Conservation (phyloP, 1,284 basidiomycete species). For the Agaricales sp. region DNA sequence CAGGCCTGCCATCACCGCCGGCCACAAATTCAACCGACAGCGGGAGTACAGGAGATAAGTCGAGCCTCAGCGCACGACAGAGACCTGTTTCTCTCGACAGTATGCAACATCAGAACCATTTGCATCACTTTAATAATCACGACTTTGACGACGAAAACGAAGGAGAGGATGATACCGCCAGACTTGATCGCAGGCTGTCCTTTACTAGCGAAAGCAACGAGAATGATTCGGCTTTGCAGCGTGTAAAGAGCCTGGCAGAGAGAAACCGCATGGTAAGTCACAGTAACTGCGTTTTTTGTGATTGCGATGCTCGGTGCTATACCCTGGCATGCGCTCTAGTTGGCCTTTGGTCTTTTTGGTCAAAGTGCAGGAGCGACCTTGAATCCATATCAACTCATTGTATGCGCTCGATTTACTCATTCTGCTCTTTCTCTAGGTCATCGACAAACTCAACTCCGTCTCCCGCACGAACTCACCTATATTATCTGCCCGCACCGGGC, state of each 20-base stretch:
- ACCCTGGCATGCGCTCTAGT: conserved; percentile 11
- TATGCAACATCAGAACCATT: conserved; percentile 1
- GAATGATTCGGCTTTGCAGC: conserved; percentile 47
- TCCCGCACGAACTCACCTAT: conserved; percentile 36
- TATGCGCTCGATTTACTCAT: conserved; percentile 10
- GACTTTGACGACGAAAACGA: conserved; percentile 26
- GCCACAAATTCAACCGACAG: conserved; percentile 75
- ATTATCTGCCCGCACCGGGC: conserved; percentile 22
- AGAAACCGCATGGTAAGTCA: conserved; percentile 56
- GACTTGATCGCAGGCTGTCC: conserved; percentile 34
- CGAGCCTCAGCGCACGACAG: background rate
- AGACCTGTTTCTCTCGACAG: background rate
- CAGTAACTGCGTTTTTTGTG: conserved; percentile 11
- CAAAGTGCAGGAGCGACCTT: too few species aligned
- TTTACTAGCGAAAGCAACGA: conserved; percentile 28
- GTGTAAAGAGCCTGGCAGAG: conserved; percentile 58
- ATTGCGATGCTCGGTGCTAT: conserved; percentile 8
- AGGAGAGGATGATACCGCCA: conserved; percentile 60
- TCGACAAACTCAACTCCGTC: conserved; percentile 54
- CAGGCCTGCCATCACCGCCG: conserved; percentile 67
- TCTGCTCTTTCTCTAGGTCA: conserved; percentile 32
- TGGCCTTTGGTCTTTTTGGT: too few species aligned
- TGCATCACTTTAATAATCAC: conserved; percentile 20
- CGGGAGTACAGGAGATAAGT: conserved; percentile 52
- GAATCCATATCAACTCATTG: conserved; percentile 16